A percentile compares a stretch with the other conserved stretches of the same genome.
Evolutionary conservation across 1,139 yeast species (phyloP).

Genomic region (Yamadazyma taylorii): DNA sequence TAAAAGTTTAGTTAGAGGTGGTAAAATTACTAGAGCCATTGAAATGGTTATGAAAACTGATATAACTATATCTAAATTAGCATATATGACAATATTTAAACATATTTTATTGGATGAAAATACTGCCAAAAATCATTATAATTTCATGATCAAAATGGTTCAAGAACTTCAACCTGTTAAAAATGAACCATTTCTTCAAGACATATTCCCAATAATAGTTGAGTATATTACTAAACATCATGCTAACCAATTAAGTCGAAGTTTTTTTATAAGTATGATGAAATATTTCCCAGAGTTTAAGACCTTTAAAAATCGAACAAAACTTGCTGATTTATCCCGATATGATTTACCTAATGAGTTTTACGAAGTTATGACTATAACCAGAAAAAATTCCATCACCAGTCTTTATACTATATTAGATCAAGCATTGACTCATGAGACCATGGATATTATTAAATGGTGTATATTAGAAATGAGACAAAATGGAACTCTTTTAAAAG

Average conservation of each 20-base stretch:
- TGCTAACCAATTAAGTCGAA: slow-evolving; percentile 2
- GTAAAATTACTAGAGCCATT: slow-evolving; percentile 24
- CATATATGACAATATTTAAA: slow-evolving; percentile 18
- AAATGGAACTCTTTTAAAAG: slow-evolving; percentile 29
- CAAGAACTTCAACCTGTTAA: slow-evolving; percentile 2
- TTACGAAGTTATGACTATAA: slow-evolving; percentile 7
- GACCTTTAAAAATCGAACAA: slow-evolving; percentile 1
- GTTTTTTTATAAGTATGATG: slow-evolving; percentile 2
- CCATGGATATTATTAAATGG: slow-evolving; percentile 30
- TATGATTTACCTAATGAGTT: slow-evolving; percentile 15
- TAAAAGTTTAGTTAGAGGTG: slow-evolving; percentile 25
- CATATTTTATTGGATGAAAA: slow-evolving; percentile 6
- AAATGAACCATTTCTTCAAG: slow-evolving; percentile 1
- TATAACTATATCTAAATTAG: slow-evolving; percentile 24
- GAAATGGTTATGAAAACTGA: slow-evolving; percentile 22
- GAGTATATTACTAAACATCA: slow-evolving; percentile 1
- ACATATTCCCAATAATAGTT: slow-evolving; percentile 7
- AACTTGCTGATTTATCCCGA: slow-evolving; percentile 10
- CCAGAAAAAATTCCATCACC: slow-evolving; percentile 7
- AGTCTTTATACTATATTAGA: slow-evolving; percentile 14
- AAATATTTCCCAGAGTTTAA: not conserved
- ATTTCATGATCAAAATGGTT: slow-evolving; percentile 6
- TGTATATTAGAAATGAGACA: slow-evolving; percentile 31
- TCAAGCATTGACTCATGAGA: slow-evolving; percentile 25
- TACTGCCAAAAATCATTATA: not conserved